A percentile compares a stretch with the other conserved stretches of the same genome.
Conservation (phyloP, 2,329 filamentous ascomycete species). For the Diplodia mutila region DNA sequence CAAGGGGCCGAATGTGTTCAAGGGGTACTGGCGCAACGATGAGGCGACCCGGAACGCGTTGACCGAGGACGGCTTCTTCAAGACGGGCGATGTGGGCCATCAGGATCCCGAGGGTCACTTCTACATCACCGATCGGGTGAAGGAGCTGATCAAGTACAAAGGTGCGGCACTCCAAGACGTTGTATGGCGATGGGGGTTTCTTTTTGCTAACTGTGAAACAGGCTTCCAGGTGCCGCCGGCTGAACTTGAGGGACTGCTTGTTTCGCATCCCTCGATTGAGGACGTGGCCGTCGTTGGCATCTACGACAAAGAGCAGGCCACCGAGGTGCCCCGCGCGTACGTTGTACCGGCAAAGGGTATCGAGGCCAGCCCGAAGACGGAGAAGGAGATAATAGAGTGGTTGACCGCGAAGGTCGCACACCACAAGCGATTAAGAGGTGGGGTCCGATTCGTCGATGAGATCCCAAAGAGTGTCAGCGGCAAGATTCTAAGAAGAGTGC, state of each 20-base stretch:
- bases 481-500: slow-evolving; percentile 51
- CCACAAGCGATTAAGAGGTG: slow-evolving; percentile 53
- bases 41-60: slow-evolving; percentile 72
- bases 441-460: slow-evolving; percentile 51
- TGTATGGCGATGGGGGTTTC: too few species aligned
- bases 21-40: slow-evolving; percentile 76
- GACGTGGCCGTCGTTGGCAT: slow-evolving; percentile 53
- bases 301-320: slow-evolving; percentile 50
- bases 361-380: slow-evolving; percentile 37
- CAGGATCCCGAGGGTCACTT: slow-evolving; percentile 79
- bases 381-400: slow-evolving; percentile 49
- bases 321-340: slow-evolving; percentile 48
- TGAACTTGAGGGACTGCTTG: slow-evolving; percentile 51
- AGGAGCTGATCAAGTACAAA: slow-evolving; percentile 50
- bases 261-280: slow-evolving; percentile 46
- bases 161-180: slow-evolving; percentile 25
- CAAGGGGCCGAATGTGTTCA: slow-evolving; percentile 78
- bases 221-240: slow-evolving; percentile 54
- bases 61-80: slow-evolving; percentile 81
- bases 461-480: slow-evolving; percentile 53
- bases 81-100: slow-evolving; percentile 84
- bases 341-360: slow-evolving; percentile 40
- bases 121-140: slow-evolving; percentile 80
- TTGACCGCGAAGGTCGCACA: slow-evolving; percentile 48
- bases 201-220: slow-evolving; percentile 3